Evolutionary conservation across 176 grass and related monocot genomes (phyloP), one percentile per base, ranked within the genome.

Genomic region (Avena eriantha): DNA sequence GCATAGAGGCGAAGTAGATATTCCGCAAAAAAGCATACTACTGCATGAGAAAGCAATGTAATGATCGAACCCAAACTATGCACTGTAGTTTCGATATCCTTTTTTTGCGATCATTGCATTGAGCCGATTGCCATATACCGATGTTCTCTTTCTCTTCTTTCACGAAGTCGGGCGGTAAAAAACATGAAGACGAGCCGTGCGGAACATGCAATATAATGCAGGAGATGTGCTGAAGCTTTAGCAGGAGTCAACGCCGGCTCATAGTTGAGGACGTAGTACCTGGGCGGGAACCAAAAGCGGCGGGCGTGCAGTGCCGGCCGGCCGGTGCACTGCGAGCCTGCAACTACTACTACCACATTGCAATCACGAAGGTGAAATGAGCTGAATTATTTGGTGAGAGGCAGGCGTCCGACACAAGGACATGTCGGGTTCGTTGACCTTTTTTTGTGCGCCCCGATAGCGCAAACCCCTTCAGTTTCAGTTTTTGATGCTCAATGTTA

Each of bases 361-460:
- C 47, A 76, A 23, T 23, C 76, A 79, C 55, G 21, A 21, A 2
- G 34, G 13, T 22, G 33, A 39, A 23, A 1, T 45, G 13, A 21
- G 7, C 46, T 61, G 77, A 79, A 61, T 79, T 61, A 79, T 61
- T 79, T 45, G 77, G 35, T 61, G 35, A 45, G 35, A 76, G 15
- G 9, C 16, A 76, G 48, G 11, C 36, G 36, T 7, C n/a, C 12
- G 21, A 49, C 72, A 75, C 22, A 2, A 51, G 3, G 14, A 49
- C 13, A 18, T 51, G 72, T 50, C 29, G 34, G 67, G 8, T 56
- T 56, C 16, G 1, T 4, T 19, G 17, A 56, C 54, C 54, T 8
- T 19, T 56, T 7, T 8, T 19, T 2, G 18, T 56, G 14, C 17
- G 16, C 16, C 53, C 53, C 6, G 53, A 17, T 19, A 56, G 53